Evolutionary conservation across 805 yeast genomes (phyloP), one percentile per base, ranked within the genome.

Genomic region (Grigorovia humatica): DNA sequence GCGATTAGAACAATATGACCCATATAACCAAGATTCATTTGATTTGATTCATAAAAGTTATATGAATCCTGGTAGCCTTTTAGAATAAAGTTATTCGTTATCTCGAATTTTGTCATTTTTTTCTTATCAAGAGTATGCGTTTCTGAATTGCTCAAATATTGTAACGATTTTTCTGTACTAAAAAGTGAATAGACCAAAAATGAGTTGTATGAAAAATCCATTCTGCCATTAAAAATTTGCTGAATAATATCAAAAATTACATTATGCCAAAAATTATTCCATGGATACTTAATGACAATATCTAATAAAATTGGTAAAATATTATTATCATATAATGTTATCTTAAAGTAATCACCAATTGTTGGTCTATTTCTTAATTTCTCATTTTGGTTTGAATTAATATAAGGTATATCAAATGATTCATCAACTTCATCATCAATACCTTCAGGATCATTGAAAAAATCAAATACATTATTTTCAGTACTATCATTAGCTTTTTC

Each of bases 221-320:
- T 77, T 43, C 83, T 77, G 1, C 96, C 97, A 67, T 88, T 88
- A 65, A 91, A 78, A 17, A 91, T 82, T 65, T 91, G 99, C 69
- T 91, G 99, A 38, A 91, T 85, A 55, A 91, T 80, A 69, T 91
- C 99, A 73, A 90, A 91, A 7, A 91, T 96, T 54, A 91, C 98
- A 61, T 91, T 91, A 69, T 91, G 98, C 73, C 91, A 77, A 61
- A 91, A 90, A 63, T 91, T 91, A 67, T 91, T 91, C 96, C 98
- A 91, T 7, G 96, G 96, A 66, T 82, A 89, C 57, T 77, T 72
- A 68, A 89, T 83, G 61, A 91, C 87, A 77, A 85, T 80, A 23
- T 75, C 67, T 32, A 89, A 68, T 17, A 89, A 81, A 15, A 80
- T 76, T 23, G 78, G 70, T 38, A 88, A 75, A 54, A 89, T 81